phyloP scores from a whole-genome alignment of 495 filamentous ascomycete species.

The Hyaloscypha bicolor region DNA sequence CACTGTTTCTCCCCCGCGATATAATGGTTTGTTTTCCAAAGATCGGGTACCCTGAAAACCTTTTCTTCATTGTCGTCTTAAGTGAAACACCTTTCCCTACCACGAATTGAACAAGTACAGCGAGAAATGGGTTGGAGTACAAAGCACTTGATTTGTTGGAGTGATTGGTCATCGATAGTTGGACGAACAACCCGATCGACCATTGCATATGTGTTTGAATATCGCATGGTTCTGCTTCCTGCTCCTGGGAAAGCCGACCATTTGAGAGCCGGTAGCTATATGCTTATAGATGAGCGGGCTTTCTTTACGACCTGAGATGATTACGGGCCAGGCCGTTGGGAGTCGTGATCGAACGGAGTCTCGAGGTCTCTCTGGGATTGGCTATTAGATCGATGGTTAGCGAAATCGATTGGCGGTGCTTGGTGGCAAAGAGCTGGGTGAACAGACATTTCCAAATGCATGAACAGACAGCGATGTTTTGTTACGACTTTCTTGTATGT shows the following conservation, averaged over 20 bases:
- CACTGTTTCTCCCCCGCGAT: background rate
- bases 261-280: background rate
- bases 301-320: background rate
- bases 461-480: background rate
- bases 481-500: constrained; percentile 13
- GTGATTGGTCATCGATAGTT: background rate
- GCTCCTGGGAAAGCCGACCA: background rate
- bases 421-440: background rate
- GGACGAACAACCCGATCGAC: background rate
- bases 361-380: background rate
- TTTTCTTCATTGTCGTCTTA: background rate
- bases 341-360: background rate
- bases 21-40: constrained; percentile 18
- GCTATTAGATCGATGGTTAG: background rate
- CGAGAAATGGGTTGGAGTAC: background rate
- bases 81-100: background rate
- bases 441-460: constrained; percentile 1
- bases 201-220: background rate
- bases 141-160: background rate
- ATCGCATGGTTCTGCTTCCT: background rate
- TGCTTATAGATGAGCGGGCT: background rate
- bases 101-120: background rate
- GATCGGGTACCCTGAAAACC: constrained; percentile 24
- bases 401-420: background rate
- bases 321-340: background rate